Conservation (phyloP, 2,329 filamentous ascomycete genomes). For the Monosporascus cannonballus region DNA sequence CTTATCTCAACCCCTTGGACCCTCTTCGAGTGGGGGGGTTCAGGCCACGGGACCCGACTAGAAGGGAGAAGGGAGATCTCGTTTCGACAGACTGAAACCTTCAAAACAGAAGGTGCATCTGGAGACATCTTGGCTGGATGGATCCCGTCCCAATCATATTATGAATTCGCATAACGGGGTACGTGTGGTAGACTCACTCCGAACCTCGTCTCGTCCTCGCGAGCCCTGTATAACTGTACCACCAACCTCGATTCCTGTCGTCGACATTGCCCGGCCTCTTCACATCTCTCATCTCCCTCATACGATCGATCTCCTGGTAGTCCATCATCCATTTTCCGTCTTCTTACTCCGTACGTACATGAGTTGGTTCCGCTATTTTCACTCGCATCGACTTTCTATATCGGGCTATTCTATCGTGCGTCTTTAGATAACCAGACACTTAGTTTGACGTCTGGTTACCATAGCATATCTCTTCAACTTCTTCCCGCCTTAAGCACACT, state of each 20-base stretch:
- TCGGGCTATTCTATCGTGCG: not conserved
- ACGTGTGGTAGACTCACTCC: not conserved
- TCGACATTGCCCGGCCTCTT: slow-evolving; percentile 11
- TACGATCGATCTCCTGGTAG: not conserved
- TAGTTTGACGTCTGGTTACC: not conserved
- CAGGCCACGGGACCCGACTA: not conserved
- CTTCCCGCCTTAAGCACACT: not conserved
- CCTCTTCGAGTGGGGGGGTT: not conserved
- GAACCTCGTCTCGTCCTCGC: not conserved
- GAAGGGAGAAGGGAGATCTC: not conserved
- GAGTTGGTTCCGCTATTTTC: not conserved
- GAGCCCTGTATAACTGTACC: not conserved
- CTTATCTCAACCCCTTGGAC: not conserved
- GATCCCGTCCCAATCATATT: not conserved
- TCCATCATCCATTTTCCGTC: not conserved
- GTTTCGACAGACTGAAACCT: not conserved
- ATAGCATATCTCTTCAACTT: not conserved
- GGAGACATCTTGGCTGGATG: not conserved
- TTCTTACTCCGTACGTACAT: not conserved
- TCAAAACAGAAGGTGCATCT: not conserved
- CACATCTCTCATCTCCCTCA: not conserved
- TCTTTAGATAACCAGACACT: no score
- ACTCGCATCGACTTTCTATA: not conserved
- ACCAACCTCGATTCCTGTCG: slow-evolving; percentile 1
- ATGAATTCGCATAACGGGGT: not conserved